Base-by-base conservation (phyloP, 2,329 filamentous ascomycete genomes). In the Epichloe aotearoae region DNA sequence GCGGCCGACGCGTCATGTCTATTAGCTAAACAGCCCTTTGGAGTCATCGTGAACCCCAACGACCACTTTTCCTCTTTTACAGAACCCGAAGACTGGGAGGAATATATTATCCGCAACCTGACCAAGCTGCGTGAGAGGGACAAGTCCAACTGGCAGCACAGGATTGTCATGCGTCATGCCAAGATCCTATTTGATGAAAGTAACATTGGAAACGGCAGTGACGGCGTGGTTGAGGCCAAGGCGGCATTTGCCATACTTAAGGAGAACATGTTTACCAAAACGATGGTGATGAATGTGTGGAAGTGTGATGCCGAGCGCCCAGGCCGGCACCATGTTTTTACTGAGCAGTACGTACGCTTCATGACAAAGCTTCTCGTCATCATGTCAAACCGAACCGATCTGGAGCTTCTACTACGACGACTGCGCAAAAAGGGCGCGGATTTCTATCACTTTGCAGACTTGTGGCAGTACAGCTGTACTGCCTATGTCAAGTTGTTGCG, bases 81-180 rank as follows among this genome's bases (percentile, higher is more conserved):
- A 1, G 64, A 68, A 47, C 63, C 66, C 1, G 86, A 87, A 58
- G 77, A 80, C 67, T 74, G 78, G 77, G 73, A 79, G 45, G 68
- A 70, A 36, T 79, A 75, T 47, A 66, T 80, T 5, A 73, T 79
- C 39, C 69, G 70, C 46, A 76, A 69, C 44, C 60, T 82, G 40
- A 67, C 67, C 7, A 72, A 72, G 49, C 62, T 82, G 10, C 73
- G 74, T 12, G 78, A 81, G 46, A 88, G 88, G 54, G 90, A 96
- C 67, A 94, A 95, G 70, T 86, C 87, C 1, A 91, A 93, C 59
- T 96, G 90, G 90, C 90, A 96, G 62, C 90, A 96, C 64, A 84
- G 90, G 19, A 89, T 96, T 69, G 87, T 88, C 49, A 83, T 84
- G 61, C 82, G 89, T 23, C 83, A 87, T 59, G 74, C 79, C 2